Conservation (phyloP, 2,329 filamentous ascomycete species). For the Cladophialophora carrionii region DNA sequence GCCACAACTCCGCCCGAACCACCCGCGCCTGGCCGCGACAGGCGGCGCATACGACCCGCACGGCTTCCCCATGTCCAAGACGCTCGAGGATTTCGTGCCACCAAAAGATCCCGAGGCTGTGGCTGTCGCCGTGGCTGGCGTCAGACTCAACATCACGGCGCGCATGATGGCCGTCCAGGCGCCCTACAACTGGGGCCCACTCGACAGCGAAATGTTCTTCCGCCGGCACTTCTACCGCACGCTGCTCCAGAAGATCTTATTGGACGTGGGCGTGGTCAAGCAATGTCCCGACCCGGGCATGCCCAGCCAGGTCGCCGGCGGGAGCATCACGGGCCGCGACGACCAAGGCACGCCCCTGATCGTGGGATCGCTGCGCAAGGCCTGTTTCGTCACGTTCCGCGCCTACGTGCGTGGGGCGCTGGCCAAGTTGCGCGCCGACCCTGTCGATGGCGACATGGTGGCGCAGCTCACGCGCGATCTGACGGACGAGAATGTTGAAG, state of each 20-base stretch:
- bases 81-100: slow-evolving; percentile 61
- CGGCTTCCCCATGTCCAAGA: slow-evolving; percentile 88
- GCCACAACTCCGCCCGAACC: slow-evolving; percentile 73
- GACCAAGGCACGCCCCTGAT: slow-evolving; percentile 72
- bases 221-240: slow-evolving; percentile 91
- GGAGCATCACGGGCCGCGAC: slow-evolving; percentile 34
- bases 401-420: slow-evolving; percentile 81
- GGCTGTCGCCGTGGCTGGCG: slow-evolving; percentile 50
- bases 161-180: slow-evolving; percentile 98
- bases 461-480: slow-evolving; percentile 66
- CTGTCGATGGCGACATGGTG: slow-evolving; percentile 64
- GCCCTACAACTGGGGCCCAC: slow-evolving; percentile 82
- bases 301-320: slow-evolving; percentile 36
- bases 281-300: slow-evolving; percentile 46
- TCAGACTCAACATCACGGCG: slow-evolving; percentile 91
- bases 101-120: slow-evolving; percentile 40
- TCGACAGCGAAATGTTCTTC: slow-evolving; percentile 86
- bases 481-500: slow-evolving; percentile 73
- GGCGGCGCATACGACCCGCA: slow-evolving; percentile 78
- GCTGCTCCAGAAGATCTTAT: slow-evolving; percentile 85
- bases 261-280: slow-evolving; percentile 77
- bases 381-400: slow-evolving; percentile 73
- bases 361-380: slow-evolving; percentile 80
- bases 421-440: slow-evolving; percentile 67
- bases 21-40: slow-evolving; percentile 69